These are phyloP conservation scores for Quercus glauca DNA, from an alignment of 306 rosid species.

Conservation along the genomic window DNA sequence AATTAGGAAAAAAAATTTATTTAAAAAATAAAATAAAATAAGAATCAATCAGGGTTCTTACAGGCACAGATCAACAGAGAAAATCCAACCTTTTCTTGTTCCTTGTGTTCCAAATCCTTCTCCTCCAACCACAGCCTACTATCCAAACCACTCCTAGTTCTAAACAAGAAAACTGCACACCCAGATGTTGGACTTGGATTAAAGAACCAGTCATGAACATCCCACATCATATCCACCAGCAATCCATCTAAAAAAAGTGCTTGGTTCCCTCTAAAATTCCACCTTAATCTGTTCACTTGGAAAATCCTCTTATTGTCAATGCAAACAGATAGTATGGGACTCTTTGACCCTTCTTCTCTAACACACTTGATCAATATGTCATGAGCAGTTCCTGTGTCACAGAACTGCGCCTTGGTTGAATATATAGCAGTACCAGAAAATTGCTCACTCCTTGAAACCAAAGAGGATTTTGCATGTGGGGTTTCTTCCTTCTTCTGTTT, in stretches of 20 bases:
- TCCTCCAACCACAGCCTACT: constrained; percentile 91
- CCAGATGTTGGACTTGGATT: constrained; percentile 31
- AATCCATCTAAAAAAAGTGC: constrained; percentile 78
- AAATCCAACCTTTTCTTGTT: constrained; percentile 45
- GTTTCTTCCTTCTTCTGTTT: constrained; percentile 3
- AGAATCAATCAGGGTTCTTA: constrained; percentile 49
- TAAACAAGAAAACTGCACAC: constrained; percentile 68
- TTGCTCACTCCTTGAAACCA: constrained; percentile 45
- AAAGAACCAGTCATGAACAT: constrained; percentile 86
- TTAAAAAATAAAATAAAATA: constrained; percentile 23
- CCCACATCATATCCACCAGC: constrained; percentile 97
- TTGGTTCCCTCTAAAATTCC: constrained; percentile 97
- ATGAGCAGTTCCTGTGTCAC: constrained; percentile 33
- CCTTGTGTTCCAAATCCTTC: constrained; percentile 44
- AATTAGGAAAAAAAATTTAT: not conserved
- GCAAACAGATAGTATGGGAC: constrained; percentile 41
- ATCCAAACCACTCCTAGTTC: constrained; percentile 77
- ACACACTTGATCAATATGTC: constrained; percentile 66
- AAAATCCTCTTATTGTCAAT: constrained; percentile 63
- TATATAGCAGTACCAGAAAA: constrained; percentile 30
- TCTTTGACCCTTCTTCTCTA: constrained; percentile 31
- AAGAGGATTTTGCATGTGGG: constrained; percentile 14
- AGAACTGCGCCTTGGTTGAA: constrained; percentile 41
- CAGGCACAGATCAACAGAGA: constrained; percentile 71
- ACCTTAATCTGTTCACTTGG: constrained; percentile 65